Evolutionary conservation across 768 basidiomycete species (phyloP).

Genomic region (Hygrophorus pudorinus): DNA sequence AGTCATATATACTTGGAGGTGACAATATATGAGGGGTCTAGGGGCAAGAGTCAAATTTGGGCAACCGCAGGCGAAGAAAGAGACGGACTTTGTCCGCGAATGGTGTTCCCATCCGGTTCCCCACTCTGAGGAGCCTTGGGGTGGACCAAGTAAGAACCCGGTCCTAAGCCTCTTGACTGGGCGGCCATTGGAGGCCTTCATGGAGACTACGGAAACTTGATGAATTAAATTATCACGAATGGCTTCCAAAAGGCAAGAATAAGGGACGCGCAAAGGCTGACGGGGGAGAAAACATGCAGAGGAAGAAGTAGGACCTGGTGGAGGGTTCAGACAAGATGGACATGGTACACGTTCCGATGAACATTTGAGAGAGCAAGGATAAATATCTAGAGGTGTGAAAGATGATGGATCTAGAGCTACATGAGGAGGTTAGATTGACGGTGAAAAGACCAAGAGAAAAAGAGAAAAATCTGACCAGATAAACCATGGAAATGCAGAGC

Average conservation of each 20-base stretch:
- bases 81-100: slow-evolving; percentile 33
- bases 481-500: slow-evolving; percentile 39
- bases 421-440: slow-evolving; percentile 13
- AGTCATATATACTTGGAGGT: slow-evolving; percentile 39
- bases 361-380: slow-evolving; percentile 44
- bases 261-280: slow-evolving; percentile 29
- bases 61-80: background rate
- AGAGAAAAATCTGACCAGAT: slow-evolving; percentile 30
- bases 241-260: slow-evolving; percentile 52
- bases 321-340: slow-evolving; percentile 9
- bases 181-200: slow-evolving; percentile 16
- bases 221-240: slow-evolving; percentile 46
- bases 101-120: slow-evolving; percentile 53
- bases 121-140: slow-evolving; percentile 37
- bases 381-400: slow-evolving; percentile 40
- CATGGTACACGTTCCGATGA: slow-evolving; percentile 30
- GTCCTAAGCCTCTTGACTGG: slow-evolving; percentile 41
- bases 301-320: slow-evolving; percentile 11
- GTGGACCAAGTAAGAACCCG: slow-evolving; percentile 54
- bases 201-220: slow-evolving; percentile 39
- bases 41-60: slow-evolving; percentile 8
- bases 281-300: slow-evolving; percentile 28
- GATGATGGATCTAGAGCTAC: slow-evolving; percentile 32
- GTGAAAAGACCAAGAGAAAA: slow-evolving; percentile 7
- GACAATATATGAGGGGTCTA: slow-evolving; percentile 53